A percentile compares a stretch with the other conserved stretches of the same genome.
Evolutionary conservation across 371 early-diverging fungal genomes (phyloP).

Genomic region (Lichtheimia corymbifera): DNA sequence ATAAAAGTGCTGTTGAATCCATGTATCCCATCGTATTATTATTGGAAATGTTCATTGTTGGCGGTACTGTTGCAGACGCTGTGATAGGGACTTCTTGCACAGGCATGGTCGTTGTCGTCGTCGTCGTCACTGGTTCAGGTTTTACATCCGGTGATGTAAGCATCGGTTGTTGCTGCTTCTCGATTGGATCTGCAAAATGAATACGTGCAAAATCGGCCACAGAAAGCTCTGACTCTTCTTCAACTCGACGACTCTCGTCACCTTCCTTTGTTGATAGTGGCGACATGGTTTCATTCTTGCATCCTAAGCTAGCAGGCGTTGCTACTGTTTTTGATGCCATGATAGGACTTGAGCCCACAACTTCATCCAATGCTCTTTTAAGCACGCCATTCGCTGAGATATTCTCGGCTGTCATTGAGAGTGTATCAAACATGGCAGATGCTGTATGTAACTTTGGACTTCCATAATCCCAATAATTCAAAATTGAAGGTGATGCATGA

Average conservation of each 20-base stretch:
- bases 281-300: conserved; percentile 7
- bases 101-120: too few relatives aligned
- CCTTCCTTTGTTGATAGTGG: too few relatives aligned
- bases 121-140: background rate
- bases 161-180: background rate
- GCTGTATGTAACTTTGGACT: conserved; percentile 8
- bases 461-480: conserved; percentile 16
- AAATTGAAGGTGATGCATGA: too few relatives aligned
- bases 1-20: conserved; percentile 3
- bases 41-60: background rate
- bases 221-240: conserved; percentile 7
- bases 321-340: conserved; percentile 37
- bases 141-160: background rate
- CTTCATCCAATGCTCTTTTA: conserved; percentile 34
- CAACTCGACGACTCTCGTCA: background rate
- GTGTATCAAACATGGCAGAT: conserved; percentile 13
- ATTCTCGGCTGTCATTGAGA: conserved; percentile 20
- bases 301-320: conserved; percentile 14
- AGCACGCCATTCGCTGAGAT: conserved; percentile 19
- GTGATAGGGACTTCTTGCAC: background rate
- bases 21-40: background rate
- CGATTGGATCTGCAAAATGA: conserved; percentile 9
- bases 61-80: background rate
- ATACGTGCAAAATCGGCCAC: conserved; percentile 13
- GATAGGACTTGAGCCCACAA: conserved; percentile 28